Evolutionary conservation across 768 basidiomycete species (phyloP), one percentile per base, ranked within the genome.

Genomic region (Trametes gibbosa): DNA sequence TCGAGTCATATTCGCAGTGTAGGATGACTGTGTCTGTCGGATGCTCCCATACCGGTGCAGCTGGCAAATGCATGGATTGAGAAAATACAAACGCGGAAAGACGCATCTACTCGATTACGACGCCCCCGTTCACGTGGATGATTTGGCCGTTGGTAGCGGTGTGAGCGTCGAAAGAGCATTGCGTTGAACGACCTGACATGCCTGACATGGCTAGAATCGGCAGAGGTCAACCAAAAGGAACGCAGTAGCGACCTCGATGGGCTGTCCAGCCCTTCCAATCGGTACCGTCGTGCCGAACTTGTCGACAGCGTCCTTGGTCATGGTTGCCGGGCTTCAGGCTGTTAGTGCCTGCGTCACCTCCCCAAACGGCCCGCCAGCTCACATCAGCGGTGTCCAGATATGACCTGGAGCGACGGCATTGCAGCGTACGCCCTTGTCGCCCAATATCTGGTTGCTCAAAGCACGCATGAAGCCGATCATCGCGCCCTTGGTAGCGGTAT

Each of bases 401-500:
- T 77, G 74, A 6, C 76, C 78, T 9, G 78, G 75, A 2, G 74
- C 74, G 40, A 79, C 74, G 17, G 71, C 76, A 43, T 67, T 69
- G 52, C 66, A 67, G 23, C 82, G 70, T 58, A 83, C 78, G 7
- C 74, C 76, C 66, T 77, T 79, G 59, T 77, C 74, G 53, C 77
- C 76, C 41, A 82, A 76, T 39, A 82, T 73, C 67, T 82, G 79
- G 66, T 82, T 83, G 50, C 74, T 76, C 53, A 83, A 68, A 0
- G 75, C 77, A 25, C 81, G 69, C 50, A 77, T 76, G 67, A 81
- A 80, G 14, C 67, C 74, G 50, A 81, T 72, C 58, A 82, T 79
- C 9, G 81, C 78, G 10, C 82, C 82, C 66, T 83, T 83, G 25
- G 82, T 82, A 8, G 79, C 67, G 16, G 81, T 81, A 69, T 82